Evolutionary conservation across 2,329 filamentous ascomycete genomes (phyloP).

Genomic region (Volutella citrinella): DNA sequence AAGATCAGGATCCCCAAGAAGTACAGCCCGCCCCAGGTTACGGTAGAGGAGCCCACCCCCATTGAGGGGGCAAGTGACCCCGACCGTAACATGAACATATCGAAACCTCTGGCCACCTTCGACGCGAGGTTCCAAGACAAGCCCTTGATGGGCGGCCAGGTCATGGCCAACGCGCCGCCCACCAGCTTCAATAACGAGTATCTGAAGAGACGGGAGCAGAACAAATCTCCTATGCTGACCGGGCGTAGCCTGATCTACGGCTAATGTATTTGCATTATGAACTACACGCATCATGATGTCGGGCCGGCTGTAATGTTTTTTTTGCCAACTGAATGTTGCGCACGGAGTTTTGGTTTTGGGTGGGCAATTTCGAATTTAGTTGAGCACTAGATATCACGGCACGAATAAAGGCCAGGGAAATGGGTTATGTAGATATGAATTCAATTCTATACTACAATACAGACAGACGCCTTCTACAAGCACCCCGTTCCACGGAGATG

Average conservation of each 20-base stretch:
- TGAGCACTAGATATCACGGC: background rate
- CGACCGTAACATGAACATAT: slow-evolving; percentile 10
- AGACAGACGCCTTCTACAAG: no score
- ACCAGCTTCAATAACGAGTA: slow-evolving; percentile 5
- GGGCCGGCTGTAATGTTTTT: no score
- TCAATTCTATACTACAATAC: no score
- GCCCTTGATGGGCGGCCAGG: slow-evolving; percentile 7
- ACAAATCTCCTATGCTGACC: slow-evolving; percentile 11
- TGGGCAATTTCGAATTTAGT: background rate
- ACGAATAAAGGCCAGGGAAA: no score
- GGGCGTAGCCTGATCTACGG: slow-evolving; percentile 16
- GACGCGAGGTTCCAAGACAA: slow-evolving; percentile 13
- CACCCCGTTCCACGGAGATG: no score
- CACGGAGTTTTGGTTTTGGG: slow-evolving; percentile 14
- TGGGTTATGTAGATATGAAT: no score
- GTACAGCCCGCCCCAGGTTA: slow-evolving; percentile 37
- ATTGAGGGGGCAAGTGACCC: slow-evolving; percentile 14
- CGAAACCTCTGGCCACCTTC: slow-evolving; percentile 13
- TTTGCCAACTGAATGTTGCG: no score
- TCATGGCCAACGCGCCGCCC: slow-evolving; percentile 3
- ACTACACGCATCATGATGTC: background rate
- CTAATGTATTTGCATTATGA: slow-evolving; percentile 5
- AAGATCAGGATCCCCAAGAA: slow-evolving; percentile 40
- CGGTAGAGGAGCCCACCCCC: slow-evolving; percentile 27
- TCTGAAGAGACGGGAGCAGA: slow-evolving; percentile 4